phyloP scores from a whole-genome alignment of 2,329 filamentous ascomycete species.

The Calonectria pauciramosa region DNA sequence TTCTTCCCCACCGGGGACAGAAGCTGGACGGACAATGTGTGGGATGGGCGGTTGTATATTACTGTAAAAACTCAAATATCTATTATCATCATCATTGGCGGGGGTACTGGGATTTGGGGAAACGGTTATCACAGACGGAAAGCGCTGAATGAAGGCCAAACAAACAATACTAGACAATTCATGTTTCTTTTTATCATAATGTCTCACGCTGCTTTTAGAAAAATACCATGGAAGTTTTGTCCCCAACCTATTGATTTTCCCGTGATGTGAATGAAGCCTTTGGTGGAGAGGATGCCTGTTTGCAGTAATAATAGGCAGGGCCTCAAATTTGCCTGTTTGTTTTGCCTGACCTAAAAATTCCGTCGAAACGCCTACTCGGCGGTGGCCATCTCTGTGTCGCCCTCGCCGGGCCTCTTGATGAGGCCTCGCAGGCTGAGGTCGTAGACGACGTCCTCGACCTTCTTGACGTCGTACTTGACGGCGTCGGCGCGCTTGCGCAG shows the following conservation, averaged over 20 bases:
- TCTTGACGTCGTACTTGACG: conserved; percentile 98
- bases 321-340: not conserved
- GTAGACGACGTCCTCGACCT: conserved; percentile 98
- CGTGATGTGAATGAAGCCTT: not conserved
- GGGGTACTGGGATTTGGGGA: conserved; percentile 4
- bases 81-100: conserved; percentile 12
- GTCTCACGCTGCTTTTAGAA: not conserved
- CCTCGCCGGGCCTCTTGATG: conserved; percentile 66
- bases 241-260: not conserved
- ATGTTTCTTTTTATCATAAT: conserved; percentile 16
- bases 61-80: conserved; percentile 36
- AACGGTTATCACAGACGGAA: conserved; percentile 17
- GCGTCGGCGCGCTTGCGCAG: conserved; percentile 89
- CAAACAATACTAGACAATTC: conserved; percentile 27
- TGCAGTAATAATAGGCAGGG: not conserved
- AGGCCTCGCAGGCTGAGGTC: conserved; percentile 91
- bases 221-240: not conserved
- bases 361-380: conserved; percentile 37
- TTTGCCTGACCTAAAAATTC: not conserved
- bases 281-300: not conserved
- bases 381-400: conserved; percentile 56
- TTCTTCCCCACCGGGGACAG: conserved; percentile 5
- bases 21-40: conserved; percentile 16
- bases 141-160: conserved; percentile 10
- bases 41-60: conserved; percentile 38